phyloP scores from a whole-genome alignment of 2,329 filamentous ascomycete genomes.

The Aspergillus japonicus region DNA sequence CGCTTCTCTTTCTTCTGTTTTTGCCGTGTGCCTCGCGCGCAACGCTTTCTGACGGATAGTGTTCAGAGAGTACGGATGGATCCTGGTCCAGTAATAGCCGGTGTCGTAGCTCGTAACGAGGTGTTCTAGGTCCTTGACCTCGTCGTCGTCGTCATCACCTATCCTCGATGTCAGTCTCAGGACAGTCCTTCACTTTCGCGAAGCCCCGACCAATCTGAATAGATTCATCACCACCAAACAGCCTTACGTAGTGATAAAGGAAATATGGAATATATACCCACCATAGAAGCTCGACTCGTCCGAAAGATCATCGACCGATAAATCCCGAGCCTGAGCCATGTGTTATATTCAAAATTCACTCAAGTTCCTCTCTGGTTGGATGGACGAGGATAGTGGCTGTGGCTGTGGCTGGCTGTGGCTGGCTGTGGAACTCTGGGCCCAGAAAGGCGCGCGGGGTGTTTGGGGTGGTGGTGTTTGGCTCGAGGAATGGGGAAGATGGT shows the following conservation, averaged over 20 bases:
- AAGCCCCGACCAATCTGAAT: too few species aligned
- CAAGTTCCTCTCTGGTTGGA: too few species aligned
- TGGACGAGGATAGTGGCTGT: too few species aligned
- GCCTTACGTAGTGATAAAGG: too few species aligned
- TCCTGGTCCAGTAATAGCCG: constrained; percentile 49
- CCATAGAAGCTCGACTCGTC: constrained; percentile 49
- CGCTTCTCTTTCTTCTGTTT: background rate
- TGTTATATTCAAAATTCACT: background rate
- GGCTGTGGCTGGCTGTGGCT: too few species aligned
- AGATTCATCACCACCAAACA: too few species aligned
- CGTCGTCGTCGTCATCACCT: constrained; percentile 61
- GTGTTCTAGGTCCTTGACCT: constrained; percentile 49
- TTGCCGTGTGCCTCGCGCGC: background rate
- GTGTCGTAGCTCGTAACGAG: constrained; percentile 54
- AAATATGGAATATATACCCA: constrained; percentile 12
- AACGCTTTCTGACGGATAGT: constrained; percentile 24
- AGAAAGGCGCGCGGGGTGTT: too few species aligned
- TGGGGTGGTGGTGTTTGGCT: too few species aligned
- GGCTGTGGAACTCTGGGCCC: too few species aligned
- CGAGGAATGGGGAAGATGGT: too few species aligned
- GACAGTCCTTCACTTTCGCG: too few species aligned
- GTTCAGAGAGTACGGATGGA: constrained; percentile 30
- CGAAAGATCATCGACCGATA: constrained; percentile 24
- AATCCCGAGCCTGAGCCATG: background rate
- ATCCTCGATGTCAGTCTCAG: background rate